These are phyloP conservation scores for Entoloma clypeatum DNA, from an alignment of 1,284 basidiomycete genomes.

Conservation along the genomic window DNA sequence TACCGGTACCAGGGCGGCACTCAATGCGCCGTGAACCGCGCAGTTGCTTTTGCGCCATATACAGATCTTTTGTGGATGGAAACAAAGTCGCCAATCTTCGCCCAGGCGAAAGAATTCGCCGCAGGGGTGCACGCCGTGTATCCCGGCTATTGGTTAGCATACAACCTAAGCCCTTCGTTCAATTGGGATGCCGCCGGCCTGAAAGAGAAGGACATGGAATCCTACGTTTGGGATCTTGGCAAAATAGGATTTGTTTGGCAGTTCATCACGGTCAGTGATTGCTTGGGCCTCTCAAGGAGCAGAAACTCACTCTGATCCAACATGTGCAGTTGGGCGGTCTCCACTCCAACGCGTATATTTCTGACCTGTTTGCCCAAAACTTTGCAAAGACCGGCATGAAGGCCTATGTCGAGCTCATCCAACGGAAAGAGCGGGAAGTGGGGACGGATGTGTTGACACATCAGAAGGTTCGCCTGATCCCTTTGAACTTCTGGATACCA, in stretches of 20 bases:
- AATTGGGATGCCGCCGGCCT: slow-evolving; percentile 94
- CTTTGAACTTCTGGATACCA: slow-evolving; percentile 4
- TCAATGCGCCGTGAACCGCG: slow-evolving; percentile 90
- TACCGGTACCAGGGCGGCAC: slow-evolving; percentile 98
- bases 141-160: slow-evolving; percentile 90
- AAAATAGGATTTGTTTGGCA: slow-evolving; percentile 97
- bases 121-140: slow-evolving; percentile 78
- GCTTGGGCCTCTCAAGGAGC: background rate
- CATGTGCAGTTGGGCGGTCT: slow-evolving; percentile 80
- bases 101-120: slow-evolving; percentile 93
- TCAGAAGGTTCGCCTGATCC: slow-evolving; percentile 56
- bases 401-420: slow-evolving; percentile 84
- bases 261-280: slow-evolving; percentile 84
- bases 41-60: slow-evolving; percentile 90
- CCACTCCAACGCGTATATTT: slow-evolving; percentile 97
- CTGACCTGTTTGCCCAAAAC: slow-evolving; percentile 84
- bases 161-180: slow-evolving; percentile 92
- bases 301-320: slow-evolving; percentile 13
- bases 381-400: slow-evolving; percentile 93
- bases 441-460: slow-evolving; percentile 91
- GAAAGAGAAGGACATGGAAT: slow-evolving; percentile 80
- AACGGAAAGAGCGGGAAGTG: slow-evolving; percentile 84
- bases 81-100: slow-evolving; percentile 94
- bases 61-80: slow-evolving; percentile 97
- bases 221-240: slow-evolving; percentile 90